Conservation (phyloP, 73 alveolate genomes). For the Tetrahymena malaccensis region DNA sequence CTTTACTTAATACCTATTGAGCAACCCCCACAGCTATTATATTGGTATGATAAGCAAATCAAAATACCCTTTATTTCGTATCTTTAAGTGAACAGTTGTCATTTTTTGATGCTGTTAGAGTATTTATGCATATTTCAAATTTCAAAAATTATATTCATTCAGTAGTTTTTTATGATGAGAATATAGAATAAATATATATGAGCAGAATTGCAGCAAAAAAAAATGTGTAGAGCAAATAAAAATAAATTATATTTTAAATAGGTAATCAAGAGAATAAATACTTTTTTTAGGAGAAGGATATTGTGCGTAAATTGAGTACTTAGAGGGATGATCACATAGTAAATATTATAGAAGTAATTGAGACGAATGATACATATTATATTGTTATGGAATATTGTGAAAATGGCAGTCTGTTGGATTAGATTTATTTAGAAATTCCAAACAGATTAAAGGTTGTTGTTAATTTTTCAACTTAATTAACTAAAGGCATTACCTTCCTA, state of each 20-base stretch:
- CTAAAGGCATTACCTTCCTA: background rate
- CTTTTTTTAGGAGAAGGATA: background rate
- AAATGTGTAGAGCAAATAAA: background rate
- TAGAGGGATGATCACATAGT: background rate
- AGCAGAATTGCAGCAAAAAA: background rate
- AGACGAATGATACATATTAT: background rate
- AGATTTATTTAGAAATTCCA: background rate
- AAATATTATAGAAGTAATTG: background rate
- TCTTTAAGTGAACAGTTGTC: no score
- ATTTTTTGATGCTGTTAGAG: background rate
- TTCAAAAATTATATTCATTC: background rate
- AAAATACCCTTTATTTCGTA: background rate
- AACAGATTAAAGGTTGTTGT: background rate
- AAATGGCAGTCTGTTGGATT: background rate
- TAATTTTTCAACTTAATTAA: background rate
- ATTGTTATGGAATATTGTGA: slow-evolving; percentile 28
- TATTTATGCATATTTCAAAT: background rate
- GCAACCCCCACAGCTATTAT: background rate
- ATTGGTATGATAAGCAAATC: background rate
- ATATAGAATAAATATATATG: background rate
- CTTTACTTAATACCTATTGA: background rate
- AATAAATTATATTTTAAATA: background rate
- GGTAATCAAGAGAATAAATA: background rate
- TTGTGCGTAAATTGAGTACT: background rate
- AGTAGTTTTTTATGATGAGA: background rate